Percentiles rank a stretch among this genome's conserved stretches.
phyloP scores from a whole-genome alignment of 176 grass and related monocot genomes.

The Alopecurus myosuroides region DNA sequence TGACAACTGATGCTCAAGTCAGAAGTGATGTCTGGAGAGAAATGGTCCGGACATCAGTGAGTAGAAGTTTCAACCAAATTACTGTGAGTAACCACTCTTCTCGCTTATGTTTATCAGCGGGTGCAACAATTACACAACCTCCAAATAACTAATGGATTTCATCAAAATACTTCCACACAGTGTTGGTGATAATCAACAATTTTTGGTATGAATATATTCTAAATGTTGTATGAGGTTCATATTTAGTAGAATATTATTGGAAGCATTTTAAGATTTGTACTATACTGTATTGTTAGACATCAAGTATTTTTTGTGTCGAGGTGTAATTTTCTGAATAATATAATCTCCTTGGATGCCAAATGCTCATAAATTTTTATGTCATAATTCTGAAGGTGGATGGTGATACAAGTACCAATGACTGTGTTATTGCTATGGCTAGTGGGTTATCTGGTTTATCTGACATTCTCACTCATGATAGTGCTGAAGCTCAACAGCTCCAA shows the following conservation, averaged over 20 bases:
- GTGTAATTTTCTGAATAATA: conserved; percentile 17
- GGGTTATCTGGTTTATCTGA: conserved; percentile 63
- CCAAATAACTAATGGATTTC: background rate
- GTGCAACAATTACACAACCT: background rate
- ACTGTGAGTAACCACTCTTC: conserved; percentile 51
- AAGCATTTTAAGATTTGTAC: background rate
- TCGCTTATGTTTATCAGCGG: background rate
- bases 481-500: conserved; percentile 86
- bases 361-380: conserved; percentile 2
- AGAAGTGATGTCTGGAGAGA: conserved; percentile 74
- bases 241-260: background rate
- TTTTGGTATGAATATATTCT: background rate
- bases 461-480: conserved; percentile 61
- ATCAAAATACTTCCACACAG: background rate
- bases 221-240: background rate
- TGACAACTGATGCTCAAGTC: conserved; percentile 91
- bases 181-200: background rate
- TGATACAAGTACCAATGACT: conserved; percentile 99
- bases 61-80: conserved; percentile 99
- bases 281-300: background rate
- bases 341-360: background rate
- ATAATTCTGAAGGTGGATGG: conserved; percentile 81
- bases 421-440: conserved; percentile 94
- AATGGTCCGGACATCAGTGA: conserved; percentile 74
- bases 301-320: background rate